phyloP scores from a whole-genome alignment of 371 early-diverging fungal genomes.

The Homolaphlyctis polyrhiza region DNA sequence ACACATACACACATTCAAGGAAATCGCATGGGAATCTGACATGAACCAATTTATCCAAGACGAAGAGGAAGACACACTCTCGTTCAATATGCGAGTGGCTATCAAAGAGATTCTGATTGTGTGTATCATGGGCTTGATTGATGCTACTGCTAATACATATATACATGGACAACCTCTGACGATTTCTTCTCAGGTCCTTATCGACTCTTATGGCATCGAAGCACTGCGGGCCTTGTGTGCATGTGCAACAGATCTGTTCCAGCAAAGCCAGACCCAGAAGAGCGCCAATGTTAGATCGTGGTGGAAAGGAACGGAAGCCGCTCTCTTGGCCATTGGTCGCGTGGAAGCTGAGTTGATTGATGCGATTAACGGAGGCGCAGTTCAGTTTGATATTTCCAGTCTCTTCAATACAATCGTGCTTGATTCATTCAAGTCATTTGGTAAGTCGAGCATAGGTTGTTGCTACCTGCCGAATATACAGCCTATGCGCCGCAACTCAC shows the following conservation, averaged over 20 bases:
- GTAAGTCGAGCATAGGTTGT: conserved; percentile 40
- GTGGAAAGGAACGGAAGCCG: conserved; percentile 85
- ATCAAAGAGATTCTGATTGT: conserved; percentile 68
- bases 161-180: too few species aligned
- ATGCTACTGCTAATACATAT: too few species aligned
- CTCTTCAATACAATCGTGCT: conserved; percentile 76
- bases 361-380: conserved; percentile 40
- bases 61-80: conserved; percentile 79
- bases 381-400: conserved; percentile 58
- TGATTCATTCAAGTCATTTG: conserved; percentile 53
- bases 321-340: conserved; percentile 68
- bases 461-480: too few species aligned
- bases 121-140: conserved; percentile 11
- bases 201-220: not conserved
- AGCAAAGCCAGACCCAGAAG: not conserved
- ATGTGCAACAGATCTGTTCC: not conserved
- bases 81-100: conserved; percentile 77
- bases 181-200: too few species aligned
- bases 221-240: not conserved
- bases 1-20: too few species aligned
- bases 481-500: too few species aligned
- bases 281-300: conserved; percentile 9
- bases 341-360: conserved; percentile 56
- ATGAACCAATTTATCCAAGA: conserved; percentile 84
- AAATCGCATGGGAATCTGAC: conserved; percentile 67